Evolutionary conservation across 345 rosid genomes (phyloP).

Genomic region (Aquilaria sinensis): DNA sequence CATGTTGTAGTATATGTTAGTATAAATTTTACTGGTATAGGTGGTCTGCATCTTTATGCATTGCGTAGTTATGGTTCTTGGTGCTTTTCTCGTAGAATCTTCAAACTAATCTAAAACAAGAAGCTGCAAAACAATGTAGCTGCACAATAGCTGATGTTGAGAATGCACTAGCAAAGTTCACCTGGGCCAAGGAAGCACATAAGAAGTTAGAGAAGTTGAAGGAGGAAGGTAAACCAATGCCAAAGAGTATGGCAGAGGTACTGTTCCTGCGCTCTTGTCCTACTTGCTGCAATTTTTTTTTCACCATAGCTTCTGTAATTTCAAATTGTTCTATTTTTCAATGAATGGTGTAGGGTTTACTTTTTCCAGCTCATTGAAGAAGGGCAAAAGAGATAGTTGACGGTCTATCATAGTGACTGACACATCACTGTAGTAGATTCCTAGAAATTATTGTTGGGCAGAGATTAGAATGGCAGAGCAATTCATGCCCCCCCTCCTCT

Average conservation of each 20-base stretch:
- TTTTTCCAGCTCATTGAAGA: too few species aligned
- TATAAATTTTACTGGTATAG: background rate
- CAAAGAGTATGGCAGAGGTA: conserved; percentile 79
- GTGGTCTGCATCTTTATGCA: conserved; percentile 3
- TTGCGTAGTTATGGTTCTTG: conserved; percentile 32
- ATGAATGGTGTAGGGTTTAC: background rate
- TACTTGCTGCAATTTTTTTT: background rate
- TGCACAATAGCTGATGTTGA: conserved; percentile 75
- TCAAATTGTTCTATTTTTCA: background rate
- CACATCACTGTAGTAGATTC: too few species aligned
- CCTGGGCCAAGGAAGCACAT: conserved; percentile 78
- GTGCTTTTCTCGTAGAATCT: conserved; percentile 55
- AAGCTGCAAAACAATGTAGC: conserved; percentile 61
- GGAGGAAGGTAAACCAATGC: conserved; percentile 75
- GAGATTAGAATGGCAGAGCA: too few species aligned
- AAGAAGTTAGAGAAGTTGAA: conserved; percentile 54
- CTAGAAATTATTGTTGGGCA: too few species aligned
- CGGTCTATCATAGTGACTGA: too few species aligned
- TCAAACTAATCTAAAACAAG: conserved; percentile 63
- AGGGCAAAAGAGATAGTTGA: too few species aligned
- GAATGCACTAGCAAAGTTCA: conserved; percentile 59
- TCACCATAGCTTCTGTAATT: conserved; percentile 1
- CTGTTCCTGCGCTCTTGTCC: background rate
- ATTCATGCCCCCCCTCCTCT: too few species aligned
- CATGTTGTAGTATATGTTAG: too few species aligned